A percentile compares a stretch with the other conserved stretches of the same genome.
phyloP scores from a whole-genome alignment of 345 rosid genomes.

The Limnanthes douglasii region DNA sequence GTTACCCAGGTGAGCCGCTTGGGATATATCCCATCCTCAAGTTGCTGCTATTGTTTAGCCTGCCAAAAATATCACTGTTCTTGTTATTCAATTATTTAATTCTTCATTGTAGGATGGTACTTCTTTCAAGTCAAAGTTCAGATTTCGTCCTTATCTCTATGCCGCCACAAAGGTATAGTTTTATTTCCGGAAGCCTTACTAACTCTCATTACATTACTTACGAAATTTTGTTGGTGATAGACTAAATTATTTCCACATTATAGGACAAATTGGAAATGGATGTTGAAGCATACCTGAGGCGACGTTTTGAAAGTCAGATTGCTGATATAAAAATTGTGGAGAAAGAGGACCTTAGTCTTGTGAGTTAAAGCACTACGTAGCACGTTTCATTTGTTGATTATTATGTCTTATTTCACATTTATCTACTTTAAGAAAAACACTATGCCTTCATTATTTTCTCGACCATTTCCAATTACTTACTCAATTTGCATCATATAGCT shows the following conservation, averaged over 20 bases:
- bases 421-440: no score
- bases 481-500: background rate
- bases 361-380: slow-evolving; percentile 19
- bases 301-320: slow-evolving; percentile 74
- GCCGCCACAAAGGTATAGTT: slow-evolving; percentile 56
- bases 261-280: slow-evolving; percentile 81
- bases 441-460: no score
- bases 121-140: slow-evolving; percentile 77
- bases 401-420: no score
- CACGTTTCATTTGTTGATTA: background rate
- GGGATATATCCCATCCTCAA: background rate
- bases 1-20: slow-evolving; percentile 58
- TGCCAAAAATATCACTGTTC: background rate
- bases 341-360: slow-evolving; percentile 90
- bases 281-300: slow-evolving; percentile 74
- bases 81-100: no score
- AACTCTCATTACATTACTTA: slow-evolving; percentile 1
- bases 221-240: slow-evolving; percentile 2
- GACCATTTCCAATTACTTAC: no score
- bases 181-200: background rate
- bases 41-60: background rate
- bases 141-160: slow-evolving; percentile 84
- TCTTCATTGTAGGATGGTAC: slow-evolving; percentile 89
- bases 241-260: slow-evolving; percentile 2
- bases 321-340: slow-evolving; percentile 54